Conservation (phyloP, 2,329 filamentous ascomycete genomes). For the Diplodia sapinea region DNA sequence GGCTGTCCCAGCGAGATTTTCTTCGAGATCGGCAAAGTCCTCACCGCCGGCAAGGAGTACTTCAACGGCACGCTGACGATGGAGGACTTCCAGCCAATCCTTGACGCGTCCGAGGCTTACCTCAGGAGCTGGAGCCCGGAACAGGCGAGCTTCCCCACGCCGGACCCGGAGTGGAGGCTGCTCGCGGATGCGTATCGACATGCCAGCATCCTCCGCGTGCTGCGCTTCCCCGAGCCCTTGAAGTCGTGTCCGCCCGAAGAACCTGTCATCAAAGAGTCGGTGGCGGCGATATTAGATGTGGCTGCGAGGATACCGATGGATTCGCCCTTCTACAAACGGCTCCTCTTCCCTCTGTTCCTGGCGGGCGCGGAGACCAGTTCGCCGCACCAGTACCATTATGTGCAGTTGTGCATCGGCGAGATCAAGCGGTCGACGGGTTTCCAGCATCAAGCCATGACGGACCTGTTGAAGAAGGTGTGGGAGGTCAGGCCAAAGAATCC, state of each 20-base stretch:
- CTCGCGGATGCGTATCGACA: slow-evolving; percentile 34
- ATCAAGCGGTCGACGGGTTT: slow-evolving; percentile 32
- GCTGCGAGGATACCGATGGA: slow-evolving; percentile 31
- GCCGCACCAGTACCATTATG: slow-evolving; percentile 35
- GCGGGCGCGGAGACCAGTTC: slow-evolving; percentile 34
- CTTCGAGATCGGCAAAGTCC: slow-evolving; percentile 29
- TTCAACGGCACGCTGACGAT: not conserved
- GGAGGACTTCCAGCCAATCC: slow-evolving; percentile 11
- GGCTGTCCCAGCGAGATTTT: slow-evolving; percentile 34
- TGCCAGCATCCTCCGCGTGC: slow-evolving; percentile 31
- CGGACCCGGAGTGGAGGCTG: slow-evolving; percentile 32
- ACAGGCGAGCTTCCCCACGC: slow-evolving; percentile 19
- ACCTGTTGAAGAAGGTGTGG: slow-evolving; percentile 33
- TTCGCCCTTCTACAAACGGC: slow-evolving; percentile 33
- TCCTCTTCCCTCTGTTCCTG: slow-evolving; percentile 35
- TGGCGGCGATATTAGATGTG: slow-evolving; percentile 32
- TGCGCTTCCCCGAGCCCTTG: slow-evolving; percentile 33
- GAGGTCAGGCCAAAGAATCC: slow-evolving; percentile 22
- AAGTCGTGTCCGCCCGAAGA: slow-evolving; percentile 31
- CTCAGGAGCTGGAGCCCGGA: slow-evolving; percentile 27
- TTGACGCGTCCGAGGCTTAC: slow-evolving; percentile 19
- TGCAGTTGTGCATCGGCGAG: slow-evolving; percentile 32
- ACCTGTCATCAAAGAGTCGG: slow-evolving; percentile 28
- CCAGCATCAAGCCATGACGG: slow-evolving; percentile 32
- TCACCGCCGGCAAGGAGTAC: slow-evolving; percentile 30